A percentile compares a stretch with the other conserved stretches of the same genome.
Evolutionary conservation across 257 asterid genomes (phyloP).

Genomic region (Catharanthus roseus): DNA sequence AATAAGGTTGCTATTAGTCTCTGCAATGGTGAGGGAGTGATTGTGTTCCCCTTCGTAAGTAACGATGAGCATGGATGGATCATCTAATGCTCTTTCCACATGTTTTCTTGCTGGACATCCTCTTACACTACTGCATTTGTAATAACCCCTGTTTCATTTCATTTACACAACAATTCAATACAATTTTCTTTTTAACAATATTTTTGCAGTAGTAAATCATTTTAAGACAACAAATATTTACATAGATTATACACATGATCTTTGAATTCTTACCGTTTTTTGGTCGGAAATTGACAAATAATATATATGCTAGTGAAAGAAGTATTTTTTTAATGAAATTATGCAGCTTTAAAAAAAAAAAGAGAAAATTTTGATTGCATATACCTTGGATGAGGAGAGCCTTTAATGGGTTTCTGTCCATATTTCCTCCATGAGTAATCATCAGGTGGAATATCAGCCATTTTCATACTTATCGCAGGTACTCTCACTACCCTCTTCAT

Average conservation of each 20-base stretch:
- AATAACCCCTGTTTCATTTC: slow-evolving; percentile 69
- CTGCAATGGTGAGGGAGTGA: slow-evolving; percentile 46
- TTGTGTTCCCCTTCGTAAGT: slow-evolving; percentile 93
- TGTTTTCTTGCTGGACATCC: slow-evolving; percentile 96
- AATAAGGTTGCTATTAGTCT: slow-evolving; percentile 43
- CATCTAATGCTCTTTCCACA: slow-evolving; percentile 80
- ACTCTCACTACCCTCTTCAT: slow-evolving; percentile 65
- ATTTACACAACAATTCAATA: no score
- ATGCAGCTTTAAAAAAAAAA: no score
- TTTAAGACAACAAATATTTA: no score
- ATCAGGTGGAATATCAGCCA: slow-evolving; percentile 92
- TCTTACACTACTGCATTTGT: slow-evolving; percentile 90
- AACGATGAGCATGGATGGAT: slow-evolving; percentile 79
- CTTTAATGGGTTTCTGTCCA: slow-evolving; percentile 97
- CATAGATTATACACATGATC: no score
- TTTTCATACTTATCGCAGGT: slow-evolving; percentile 91
- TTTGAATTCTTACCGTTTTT: no score
- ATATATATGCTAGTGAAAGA: no score
- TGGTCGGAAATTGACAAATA: no score
- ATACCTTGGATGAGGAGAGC: slow-evolving; percentile 99
- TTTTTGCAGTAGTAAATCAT: no score
- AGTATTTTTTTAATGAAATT: no score
- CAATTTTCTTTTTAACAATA: no score
- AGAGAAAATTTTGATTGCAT: no score
- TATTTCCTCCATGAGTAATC: slow-evolving; percentile 98